Evolutionary conservation across 768 basidiomycete genomes (phyloP).

Genomic region (Leccinum boreale): DNA sequence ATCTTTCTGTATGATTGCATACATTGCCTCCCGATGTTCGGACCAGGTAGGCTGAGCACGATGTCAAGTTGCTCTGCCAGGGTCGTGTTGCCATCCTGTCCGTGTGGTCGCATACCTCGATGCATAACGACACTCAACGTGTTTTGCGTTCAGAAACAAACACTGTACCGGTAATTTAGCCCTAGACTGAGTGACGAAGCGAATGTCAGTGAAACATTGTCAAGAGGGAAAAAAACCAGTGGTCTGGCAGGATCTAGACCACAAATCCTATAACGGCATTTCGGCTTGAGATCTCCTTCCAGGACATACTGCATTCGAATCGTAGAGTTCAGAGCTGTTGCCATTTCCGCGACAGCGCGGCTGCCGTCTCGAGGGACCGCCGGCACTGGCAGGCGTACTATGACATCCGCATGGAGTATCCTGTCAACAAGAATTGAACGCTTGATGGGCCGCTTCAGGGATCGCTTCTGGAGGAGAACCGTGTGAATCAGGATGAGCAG

Average conservation of each 20-base stretch:
- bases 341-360: neutral
- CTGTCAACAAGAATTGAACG: neutral
- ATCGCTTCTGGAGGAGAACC: too few species aligned
- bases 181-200: neutral
- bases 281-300: neutral
- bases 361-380: neutral
- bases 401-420: neutral
- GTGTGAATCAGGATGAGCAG: too few species aligned
- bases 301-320: neutral
- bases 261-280: neutral
- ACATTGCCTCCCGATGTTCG: too few species aligned
- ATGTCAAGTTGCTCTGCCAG: too few species aligned
- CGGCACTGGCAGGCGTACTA: neutral
- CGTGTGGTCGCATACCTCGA: too few species aligned
- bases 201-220: neutral
- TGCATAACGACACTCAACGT: too few species aligned
- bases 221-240: neutral
- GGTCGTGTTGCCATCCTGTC: too few species aligned
- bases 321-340: neutral
- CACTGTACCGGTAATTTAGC: too few species aligned
- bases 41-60: too few species aligned
- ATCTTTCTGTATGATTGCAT: neutral
- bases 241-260: neutral
- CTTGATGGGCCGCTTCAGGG: too few species aligned
- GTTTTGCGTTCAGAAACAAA: too few species aligned